A percentile compares a stretch with the other conserved stretches of the same genome.
Conservation (phyloP, 345 rosid species). For the Salix exigua region DNA sequence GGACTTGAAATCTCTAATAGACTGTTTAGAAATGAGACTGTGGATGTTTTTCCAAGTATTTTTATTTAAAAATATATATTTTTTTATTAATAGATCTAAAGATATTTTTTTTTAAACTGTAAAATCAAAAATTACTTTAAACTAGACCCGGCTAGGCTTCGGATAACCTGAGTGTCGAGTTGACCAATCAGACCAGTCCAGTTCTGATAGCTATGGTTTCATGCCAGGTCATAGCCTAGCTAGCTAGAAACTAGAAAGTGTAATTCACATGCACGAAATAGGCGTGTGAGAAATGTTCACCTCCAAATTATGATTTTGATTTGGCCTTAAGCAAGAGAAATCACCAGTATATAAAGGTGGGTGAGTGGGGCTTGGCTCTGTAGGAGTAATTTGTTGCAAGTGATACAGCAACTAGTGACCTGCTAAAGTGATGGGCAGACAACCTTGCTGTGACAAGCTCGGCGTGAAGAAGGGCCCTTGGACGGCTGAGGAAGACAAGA, state of each 20-base stretch:
- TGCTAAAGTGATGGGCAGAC: slow-evolving; percentile 44
- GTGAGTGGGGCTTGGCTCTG: slow-evolving; percentile 25
- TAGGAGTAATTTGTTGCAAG: slow-evolving; percentile 2
- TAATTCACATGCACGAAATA: slow-evolving; percentile 2
- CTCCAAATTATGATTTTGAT: slow-evolving; percentile 7
- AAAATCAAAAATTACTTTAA: no score
- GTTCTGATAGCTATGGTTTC: no score
- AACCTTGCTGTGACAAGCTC: slow-evolving; percentile 64
- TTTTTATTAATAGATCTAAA: no score
- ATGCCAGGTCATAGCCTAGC: background rate
- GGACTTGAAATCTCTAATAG: no score
- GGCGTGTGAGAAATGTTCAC: slow-evolving; percentile 16
- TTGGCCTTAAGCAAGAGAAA: slow-evolving; percentile 17
- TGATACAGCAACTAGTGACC: background rate
- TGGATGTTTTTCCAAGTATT: no score
- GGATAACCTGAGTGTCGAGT: no score
- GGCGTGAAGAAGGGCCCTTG: slow-evolving; percentile 77
- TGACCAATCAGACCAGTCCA: no score
- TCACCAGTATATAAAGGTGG: slow-evolving; percentile 44
- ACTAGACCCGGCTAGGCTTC: no score
- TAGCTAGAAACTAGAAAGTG: slow-evolving; percentile 2
- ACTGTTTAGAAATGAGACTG: no score
- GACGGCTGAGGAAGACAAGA: slow-evolving; percentile 68
- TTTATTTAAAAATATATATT: no score
- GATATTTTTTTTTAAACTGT: no score